A percentile compares a stretch with the other conserved stretches of the same genome.
These are phyloP conservation scores for Pseudocercospora pini-densiflorae DNA, from an alignment of 2,329 filamentous ascomycete species.

Conservation along the genomic window DNA sequence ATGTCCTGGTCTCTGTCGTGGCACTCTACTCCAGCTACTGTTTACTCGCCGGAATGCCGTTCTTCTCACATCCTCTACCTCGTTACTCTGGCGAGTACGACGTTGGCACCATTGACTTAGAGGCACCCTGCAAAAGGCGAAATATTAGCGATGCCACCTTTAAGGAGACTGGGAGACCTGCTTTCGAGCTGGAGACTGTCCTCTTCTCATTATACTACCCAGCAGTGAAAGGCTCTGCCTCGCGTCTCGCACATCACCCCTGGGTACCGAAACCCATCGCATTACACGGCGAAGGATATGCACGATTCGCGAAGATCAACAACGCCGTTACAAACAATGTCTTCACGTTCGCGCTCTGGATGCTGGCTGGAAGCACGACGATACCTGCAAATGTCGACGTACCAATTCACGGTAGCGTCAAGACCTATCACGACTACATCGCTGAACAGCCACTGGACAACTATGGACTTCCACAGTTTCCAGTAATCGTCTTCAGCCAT, in stretches of 20 bases:
- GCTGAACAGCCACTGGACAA: constrained; percentile 35
- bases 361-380: constrained; percentile 46
- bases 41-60: constrained; percentile 46
- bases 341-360: constrained; percentile 49
- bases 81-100: constrained; percentile 48
- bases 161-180: constrained; percentile 45
- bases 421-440: constrained; percentile 36
- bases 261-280: constrained; percentile 52
- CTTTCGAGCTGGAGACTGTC: constrained; percentile 51
- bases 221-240: constrained; percentile 36
- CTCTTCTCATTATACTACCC: constrained; percentile 54
- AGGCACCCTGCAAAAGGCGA: constrained; percentile 44
- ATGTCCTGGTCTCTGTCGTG: constrained; percentile 22
- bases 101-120: constrained; percentile 51
- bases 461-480: constrained; percentile 41
- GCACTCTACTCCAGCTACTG: constrained; percentile 41
- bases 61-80: constrained; percentile 49
- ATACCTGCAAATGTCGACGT: constrained; percentile 52
- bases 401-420: constrained; percentile 42
- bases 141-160: constrained; percentile 44
- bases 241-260: constrained; percentile 40
- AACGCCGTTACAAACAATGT: constrained; percentile 43
- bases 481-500: constrained; percentile 53
- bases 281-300: constrained; percentile 50
- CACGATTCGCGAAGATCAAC: constrained; percentile 46